Percentiles rank a stretch among this genome's conserved stretches.
Conservation (phyloP, 495 filamentous ascomycete species). For the Penicillium cataractarum region DNA sequence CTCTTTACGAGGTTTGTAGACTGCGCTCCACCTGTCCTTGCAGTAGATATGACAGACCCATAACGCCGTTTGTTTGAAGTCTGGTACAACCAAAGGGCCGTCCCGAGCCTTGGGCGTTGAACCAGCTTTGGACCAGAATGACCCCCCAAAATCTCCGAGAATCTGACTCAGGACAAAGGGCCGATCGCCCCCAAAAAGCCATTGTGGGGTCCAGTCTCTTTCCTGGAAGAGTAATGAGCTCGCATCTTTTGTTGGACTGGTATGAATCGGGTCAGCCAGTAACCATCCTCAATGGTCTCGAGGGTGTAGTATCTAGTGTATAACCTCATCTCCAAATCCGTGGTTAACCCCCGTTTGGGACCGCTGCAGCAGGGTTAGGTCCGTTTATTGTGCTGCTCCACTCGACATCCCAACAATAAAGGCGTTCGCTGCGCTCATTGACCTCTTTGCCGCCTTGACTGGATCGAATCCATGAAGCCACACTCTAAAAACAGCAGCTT, state of each 20-base stretch:
- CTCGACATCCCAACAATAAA: constrained; percentile 18
- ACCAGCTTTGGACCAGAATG: constrained; percentile 8
- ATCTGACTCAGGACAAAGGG: constrained; percentile 5
- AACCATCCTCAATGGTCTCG: neutral
- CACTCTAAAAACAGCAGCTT: constrained; percentile 23
- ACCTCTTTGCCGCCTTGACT: constrained; percentile 14
- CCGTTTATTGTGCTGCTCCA: constrained; percentile 23
- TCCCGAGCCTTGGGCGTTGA: constrained; percentile 25
- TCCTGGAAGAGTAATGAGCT: neutral
- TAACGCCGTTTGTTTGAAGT: constrained; percentile 23
- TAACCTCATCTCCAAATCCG: neutral
- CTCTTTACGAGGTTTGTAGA: neutral
- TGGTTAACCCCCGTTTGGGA: constrained; percentile 11
- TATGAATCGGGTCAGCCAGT: neutral
- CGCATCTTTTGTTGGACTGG: neutral
- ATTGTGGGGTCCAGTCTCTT: neutral
- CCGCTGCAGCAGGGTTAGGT: constrained; percentile 16
- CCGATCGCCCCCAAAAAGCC: neutral
- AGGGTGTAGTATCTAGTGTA: neutral
- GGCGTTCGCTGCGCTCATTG: constrained; percentile 15
- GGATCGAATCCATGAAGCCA: constrained; percentile 20
- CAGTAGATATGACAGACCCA: neutral
- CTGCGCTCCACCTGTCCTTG: neutral
- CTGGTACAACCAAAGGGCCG: constrained; percentile 34
- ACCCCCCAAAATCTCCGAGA: neutral